Evolutionary conservation across 768 basidiomycete genomes (phyloP).

Genomic region (Serendipita sp.): DNA sequence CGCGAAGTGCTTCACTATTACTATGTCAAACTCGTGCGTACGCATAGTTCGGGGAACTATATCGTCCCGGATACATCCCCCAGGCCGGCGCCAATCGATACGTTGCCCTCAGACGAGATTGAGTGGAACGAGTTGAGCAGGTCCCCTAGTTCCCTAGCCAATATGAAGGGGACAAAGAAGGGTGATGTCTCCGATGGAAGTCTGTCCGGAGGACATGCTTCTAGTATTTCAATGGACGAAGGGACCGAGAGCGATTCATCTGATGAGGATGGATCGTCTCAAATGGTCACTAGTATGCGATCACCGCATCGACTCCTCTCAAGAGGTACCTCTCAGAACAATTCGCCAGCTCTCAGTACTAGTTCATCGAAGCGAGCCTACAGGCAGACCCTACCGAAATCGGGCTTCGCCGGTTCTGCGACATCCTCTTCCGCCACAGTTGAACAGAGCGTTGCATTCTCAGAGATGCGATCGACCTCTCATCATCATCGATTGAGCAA

Average conservation of each 20-base stretch:
- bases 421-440: not conserved
- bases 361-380: no score
- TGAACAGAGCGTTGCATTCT: not conserved
- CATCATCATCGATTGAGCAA: not conserved
- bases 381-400: no score
- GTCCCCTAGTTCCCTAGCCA: not conserved
- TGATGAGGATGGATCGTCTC: not conserved
- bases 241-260: not conserved
- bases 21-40: conserved; percentile 82
- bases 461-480: not conserved
- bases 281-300: not conserved
- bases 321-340: not conserved
- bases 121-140: not conserved
- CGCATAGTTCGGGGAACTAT: conserved; percentile 33
- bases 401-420: not conserved
- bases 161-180: no score
- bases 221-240: not conserved
- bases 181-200: no score
- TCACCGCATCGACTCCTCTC: not conserved
- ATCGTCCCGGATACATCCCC: not conserved
- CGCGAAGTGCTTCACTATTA: conserved; percentile 83
- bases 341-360: no score
- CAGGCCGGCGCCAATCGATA: not conserved
- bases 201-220: no score
- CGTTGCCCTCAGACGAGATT: not conserved